Percentiles rank a stretch among this genome's conserved stretches.
Conservation (phyloP, 2,329 filamentous ascomycete species). For the Ophiognomonia clavigignenti-juglandacearum region DNA sequence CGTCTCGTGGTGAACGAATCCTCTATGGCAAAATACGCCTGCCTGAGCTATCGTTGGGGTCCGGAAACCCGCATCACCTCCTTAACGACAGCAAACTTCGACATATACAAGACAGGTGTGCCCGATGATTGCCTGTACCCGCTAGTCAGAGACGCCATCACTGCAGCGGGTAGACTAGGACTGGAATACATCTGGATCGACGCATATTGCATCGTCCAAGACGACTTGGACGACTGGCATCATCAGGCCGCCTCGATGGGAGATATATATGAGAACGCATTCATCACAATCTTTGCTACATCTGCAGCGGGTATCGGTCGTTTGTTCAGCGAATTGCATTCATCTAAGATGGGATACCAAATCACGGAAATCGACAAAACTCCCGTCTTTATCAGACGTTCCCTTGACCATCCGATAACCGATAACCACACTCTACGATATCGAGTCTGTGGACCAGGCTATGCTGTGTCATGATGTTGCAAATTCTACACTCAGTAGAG, state of each 20-base stretch:
- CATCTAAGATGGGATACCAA: neutral
- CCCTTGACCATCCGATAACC: neutral
- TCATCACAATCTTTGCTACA: neutral
- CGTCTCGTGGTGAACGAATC: neutral
- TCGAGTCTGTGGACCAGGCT: neutral
- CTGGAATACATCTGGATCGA: neutral
- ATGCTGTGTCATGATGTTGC: neutral
- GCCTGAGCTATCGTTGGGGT: neutral
- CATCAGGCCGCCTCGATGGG: neutral
- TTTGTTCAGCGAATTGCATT: neutral
- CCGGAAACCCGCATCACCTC: neutral
- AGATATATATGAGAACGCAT: conserved; percentile 1
- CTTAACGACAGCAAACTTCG: neutral
- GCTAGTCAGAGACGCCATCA: neutral
- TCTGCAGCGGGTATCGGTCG: neutral
- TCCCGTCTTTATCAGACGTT: neutral
- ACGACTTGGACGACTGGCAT: neutral
- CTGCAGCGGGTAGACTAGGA: neutral
- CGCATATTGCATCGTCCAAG: neutral
- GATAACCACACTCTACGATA: too few species aligned
- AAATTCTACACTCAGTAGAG: neutral
- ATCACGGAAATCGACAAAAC: neutral
- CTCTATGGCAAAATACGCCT: neutral
- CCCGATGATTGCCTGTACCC: neutral
- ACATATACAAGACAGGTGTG: neutral